Percentiles rank a stretch among this genome's conserved stretches.
phyloP scores from a whole-genome alignment of 2,329 filamentous ascomycete genomes.

The Colletotrichum acutatum region DNA sequence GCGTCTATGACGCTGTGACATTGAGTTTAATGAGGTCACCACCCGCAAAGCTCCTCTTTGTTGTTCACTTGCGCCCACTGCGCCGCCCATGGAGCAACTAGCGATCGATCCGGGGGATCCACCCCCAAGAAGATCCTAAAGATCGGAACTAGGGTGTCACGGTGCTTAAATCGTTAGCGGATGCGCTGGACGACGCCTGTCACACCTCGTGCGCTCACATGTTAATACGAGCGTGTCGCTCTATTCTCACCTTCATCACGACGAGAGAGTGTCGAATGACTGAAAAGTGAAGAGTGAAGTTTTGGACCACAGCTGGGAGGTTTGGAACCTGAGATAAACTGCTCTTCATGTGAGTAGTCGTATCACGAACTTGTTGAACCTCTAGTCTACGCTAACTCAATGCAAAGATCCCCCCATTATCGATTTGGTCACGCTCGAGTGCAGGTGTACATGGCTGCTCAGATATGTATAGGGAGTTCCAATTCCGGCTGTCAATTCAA shows the following conservation, averaged over 20 bases:
- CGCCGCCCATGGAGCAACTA: neutral
- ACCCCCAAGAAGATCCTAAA: constrained; percentile 1
- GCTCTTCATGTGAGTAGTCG: neutral
- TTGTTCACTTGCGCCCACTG: neutral
- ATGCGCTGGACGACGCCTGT: neutral
- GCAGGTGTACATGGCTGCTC: no score
- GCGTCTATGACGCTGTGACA: constrained; percentile 35
- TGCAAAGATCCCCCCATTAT: neutral
- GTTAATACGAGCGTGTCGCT: neutral
- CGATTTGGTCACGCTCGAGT: neutral
- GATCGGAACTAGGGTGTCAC: constrained; percentile 26
- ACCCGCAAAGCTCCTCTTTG: constrained; percentile 4
- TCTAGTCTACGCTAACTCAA: neutral
- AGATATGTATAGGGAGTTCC: neutral
- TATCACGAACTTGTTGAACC: neutral
- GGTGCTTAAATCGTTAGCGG: constrained; percentile 9
- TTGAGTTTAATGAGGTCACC: constrained; percentile 28
- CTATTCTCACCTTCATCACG: neutral
- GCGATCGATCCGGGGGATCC: constrained; percentile 21
- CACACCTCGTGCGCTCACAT: neutral
- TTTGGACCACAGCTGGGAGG: neutral
- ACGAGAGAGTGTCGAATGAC: neutral
- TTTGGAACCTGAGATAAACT: neutral
- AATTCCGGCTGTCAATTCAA: neutral
- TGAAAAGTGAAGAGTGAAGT: neutral